Evolutionary conservation across 306 rosid genomes (phyloP).

Genomic region (Hippophae tibetana): DNA sequence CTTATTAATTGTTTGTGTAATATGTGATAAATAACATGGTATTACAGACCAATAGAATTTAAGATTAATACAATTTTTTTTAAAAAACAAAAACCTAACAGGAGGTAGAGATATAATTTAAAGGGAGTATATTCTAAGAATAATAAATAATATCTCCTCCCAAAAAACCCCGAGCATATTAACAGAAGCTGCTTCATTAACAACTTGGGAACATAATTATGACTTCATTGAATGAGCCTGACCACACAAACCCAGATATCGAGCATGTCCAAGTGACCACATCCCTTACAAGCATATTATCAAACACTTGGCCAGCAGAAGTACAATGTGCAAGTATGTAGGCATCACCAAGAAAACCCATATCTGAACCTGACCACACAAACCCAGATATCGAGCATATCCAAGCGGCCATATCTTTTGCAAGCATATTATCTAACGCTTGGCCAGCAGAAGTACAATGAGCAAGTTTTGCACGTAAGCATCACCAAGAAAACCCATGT

Average conservation of each 20-base stretch:
- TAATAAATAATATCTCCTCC: no score
- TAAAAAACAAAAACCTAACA: no score
- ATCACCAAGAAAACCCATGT: conserved; percentile 39
- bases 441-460: conserved; percentile 30
- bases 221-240: conserved; percentile 20
- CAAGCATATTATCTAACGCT: conserved; percentile 70
- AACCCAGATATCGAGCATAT: conserved; percentile 61
- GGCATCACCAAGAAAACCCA: conserved; percentile 41
- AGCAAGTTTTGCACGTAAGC: conserved; percentile 51
- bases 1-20: no score
- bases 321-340: conserved; percentile 41
- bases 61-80: no score
- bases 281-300: conserved; percentile 66
- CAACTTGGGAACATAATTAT: no score
- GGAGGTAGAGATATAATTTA: no score
- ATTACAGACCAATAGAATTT: no score
- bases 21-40: no score
- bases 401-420: conserved; percentile 79
- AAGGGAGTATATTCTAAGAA: no score
- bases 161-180: no score
- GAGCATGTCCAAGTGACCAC: conserved; percentile 71
- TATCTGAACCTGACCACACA: conserved; percentile 32
- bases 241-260: conserved; percentile 53
- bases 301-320: conserved; percentile 52
- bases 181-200: no score